A percentile compares a stretch with the other conserved stretches of the same genome.
Evolutionary conservation across 192 early-diverging fungal genomes (phyloP).

Genomic region (Spizellomyces sp.): DNA sequence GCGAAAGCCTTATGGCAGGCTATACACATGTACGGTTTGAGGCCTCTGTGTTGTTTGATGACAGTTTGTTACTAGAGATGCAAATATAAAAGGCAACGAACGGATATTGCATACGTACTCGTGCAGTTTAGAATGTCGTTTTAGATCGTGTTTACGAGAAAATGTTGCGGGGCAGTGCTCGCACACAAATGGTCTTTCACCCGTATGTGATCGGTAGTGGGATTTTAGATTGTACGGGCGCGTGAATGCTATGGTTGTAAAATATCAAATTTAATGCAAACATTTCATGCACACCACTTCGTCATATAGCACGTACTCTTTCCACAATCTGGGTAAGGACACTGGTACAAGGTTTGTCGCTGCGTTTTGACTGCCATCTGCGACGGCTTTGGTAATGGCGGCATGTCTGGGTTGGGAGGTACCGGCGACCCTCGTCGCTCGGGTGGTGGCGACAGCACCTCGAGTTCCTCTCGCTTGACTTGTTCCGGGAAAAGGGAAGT

Average conservation of each 20-base stretch:
- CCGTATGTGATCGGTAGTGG: conserved; percentile 67
- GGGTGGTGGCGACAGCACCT: not conserved
- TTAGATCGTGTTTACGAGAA: conserved; percentile 89
- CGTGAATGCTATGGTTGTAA: conserved; percentile 49
- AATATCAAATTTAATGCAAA: not conserved
- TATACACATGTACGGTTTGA: conserved; percentile 42
- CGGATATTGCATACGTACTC: conserved; percentile 21
- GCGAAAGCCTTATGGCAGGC: conserved; percentile 46
- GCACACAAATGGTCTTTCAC: conserved; percentile 67
- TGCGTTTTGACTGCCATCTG: conserved; percentile 29
- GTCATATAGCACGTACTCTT: conserved; percentile 35
- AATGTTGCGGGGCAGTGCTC: conserved; percentile 74
- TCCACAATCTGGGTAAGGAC: conserved; percentile 43
- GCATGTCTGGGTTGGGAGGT: conserved; percentile 11
- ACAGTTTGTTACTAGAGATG: not conserved
- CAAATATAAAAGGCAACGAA: not conserved
- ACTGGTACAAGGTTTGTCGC: conserved; percentile 43
- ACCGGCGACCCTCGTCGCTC: conserved; percentile 11
- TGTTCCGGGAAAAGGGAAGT: too few species aligned
- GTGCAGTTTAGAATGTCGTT: conserved; percentile 65
- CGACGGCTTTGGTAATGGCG: conserved; percentile 27
- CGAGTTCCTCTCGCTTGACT: too few species aligned
- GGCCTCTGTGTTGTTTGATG: conserved; percentile 15
- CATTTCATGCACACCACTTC: not conserved
- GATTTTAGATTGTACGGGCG: conserved; percentile 72